Evolutionary conservation across 1,139 yeast genomes (phyloP), one percentile per base, ranked within the genome.

Genomic region (Geotrichum klebahnii): DNA sequence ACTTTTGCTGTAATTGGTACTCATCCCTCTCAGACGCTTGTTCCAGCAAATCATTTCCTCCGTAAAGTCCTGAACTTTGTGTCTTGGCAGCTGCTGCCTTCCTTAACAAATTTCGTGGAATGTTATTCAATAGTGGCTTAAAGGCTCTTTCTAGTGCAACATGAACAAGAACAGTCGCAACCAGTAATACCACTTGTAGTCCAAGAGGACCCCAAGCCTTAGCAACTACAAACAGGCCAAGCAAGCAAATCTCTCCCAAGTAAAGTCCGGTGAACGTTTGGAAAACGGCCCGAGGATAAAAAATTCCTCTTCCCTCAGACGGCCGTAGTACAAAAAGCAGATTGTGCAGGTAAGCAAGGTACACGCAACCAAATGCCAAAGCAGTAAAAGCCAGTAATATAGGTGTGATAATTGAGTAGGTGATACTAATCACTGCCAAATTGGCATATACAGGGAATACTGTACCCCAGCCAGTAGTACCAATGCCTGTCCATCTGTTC

Each of bases 171-270:
- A 78, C 76, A 0, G 97, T 88, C 55, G 77, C 73, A 14, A 73
- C 79, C 14, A 88, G 61, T 50, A 82, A 72, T 52, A 87, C 75
- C 6, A 79, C 83, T 67, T 85, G 88, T 49, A 92, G 70, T 14
- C 79, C 90, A 57, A 90, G 77, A 44, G 96, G 95, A 36, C 96
- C 97, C 96, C 96, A 90, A 52, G 95, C 86, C 74, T 88, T 87
- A 57, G 95, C 94, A 61, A 89, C 88, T 24, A 81, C 87, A 65
- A 89, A 88, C 56, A 92, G 73, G 51, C 95, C 97, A 57, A 90
- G 70, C 63, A 92, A 64, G 71, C 96, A 87, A 29, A 89, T 68
- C 68, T 92, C 92, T 19, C 94, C 95, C 57, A 92, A 68, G 67
- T 92, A 92, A 42, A 92, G 69, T 52, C 97, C 97, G 37, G 85